These are phyloP conservation scores for Adansonia grandidieri DNA, from an alignment of 441 rosid species.

Conservation along the genomic window DNA sequence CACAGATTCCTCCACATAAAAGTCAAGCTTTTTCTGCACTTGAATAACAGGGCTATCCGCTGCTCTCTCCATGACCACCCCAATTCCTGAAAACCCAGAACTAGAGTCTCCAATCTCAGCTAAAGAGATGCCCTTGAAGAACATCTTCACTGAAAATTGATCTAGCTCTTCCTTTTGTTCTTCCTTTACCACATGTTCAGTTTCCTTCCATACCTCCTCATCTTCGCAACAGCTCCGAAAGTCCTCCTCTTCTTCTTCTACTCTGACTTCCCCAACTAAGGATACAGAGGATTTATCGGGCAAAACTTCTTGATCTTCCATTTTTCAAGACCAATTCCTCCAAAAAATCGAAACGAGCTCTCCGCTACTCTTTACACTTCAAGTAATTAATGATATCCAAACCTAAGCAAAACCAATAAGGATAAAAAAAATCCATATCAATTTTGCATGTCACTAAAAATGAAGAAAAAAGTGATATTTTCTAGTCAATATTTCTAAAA, in stretches of 20 bases:
- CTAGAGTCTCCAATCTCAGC: conserved; percentile 48
- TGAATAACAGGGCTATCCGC: conserved; percentile 54
- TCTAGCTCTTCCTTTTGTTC: conserved; percentile 50
- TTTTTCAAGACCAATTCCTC: too few species aligned
- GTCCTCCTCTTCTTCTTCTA: conserved; percentile 82
- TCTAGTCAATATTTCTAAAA: too few species aligned
- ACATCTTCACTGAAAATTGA: conserved; percentile 79
- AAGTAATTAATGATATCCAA: too few species aligned
- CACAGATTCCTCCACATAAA: conserved; percentile 75
- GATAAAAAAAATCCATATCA: too few species aligned
- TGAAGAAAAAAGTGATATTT: too few species aligned
- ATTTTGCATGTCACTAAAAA: too few species aligned
- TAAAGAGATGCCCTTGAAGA: conserved; percentile 79
- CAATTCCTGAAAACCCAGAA: conserved; percentile 77
- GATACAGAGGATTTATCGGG: conserved; percentile 40
- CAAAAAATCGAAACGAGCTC: too few species aligned
- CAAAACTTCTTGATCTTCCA: conserved; percentile 33
- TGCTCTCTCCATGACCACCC: conserved; percentile 76
- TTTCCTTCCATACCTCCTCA: conserved; percentile 81
- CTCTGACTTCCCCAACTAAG: conserved; percentile 42
- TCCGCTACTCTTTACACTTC: too few species aligned
- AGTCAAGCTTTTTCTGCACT: conserved; percentile 88
- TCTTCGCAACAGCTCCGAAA: conserved; percentile 92
- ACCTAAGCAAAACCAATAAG: too few species aligned
- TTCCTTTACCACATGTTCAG: conserved; percentile 58